A percentile compares a stretch with the other conserved stretches of the same genome.
phyloP scores from a whole-genome alignment of 1,139 yeast genomes.

The Nakaseomyces delphensis region DNA sequence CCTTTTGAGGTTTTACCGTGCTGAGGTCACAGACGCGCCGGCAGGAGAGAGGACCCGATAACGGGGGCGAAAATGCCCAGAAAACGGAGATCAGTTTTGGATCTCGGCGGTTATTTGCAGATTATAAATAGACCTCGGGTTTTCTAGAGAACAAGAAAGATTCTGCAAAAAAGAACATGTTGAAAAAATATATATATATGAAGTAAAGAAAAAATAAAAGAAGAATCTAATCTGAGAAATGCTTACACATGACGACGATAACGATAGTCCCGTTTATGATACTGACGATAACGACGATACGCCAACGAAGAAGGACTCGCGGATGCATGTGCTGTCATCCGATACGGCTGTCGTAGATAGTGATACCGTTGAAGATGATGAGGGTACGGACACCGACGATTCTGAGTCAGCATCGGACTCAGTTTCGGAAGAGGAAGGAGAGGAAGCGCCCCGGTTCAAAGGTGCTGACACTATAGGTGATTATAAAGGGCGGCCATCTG shows the following conservation, averaged over 20 bases:
- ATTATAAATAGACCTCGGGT: no score
- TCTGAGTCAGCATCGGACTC: not conserved
- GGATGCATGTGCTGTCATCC: no score
- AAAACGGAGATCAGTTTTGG: no score
- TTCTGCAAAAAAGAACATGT: no score
- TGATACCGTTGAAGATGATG: not conserved
- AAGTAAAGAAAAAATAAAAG: not conserved
- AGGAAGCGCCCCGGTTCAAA: not conserved
- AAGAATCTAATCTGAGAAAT: no score
- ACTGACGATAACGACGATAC: not conserved
- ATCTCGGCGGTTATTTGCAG: no score
- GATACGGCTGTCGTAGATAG: not conserved
- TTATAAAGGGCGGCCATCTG: constrained; percentile 53
- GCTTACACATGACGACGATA: constrained; percentile 1
- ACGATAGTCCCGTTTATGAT: constrained; percentile 2
- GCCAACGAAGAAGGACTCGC: not conserved
- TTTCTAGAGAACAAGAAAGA: no score
- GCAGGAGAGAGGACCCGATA: no score
- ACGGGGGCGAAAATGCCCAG: no score
- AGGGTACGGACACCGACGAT: not conserved
- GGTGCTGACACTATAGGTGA: constrained; percentile 4
- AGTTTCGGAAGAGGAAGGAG: not conserved
- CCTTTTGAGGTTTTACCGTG: no score
- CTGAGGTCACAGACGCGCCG: no score
- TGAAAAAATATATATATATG: no score